phyloP scores from a whole-genome alignment of 2,329 filamentous ascomycete genomes.

The Stylonectria norvegica region DNA sequence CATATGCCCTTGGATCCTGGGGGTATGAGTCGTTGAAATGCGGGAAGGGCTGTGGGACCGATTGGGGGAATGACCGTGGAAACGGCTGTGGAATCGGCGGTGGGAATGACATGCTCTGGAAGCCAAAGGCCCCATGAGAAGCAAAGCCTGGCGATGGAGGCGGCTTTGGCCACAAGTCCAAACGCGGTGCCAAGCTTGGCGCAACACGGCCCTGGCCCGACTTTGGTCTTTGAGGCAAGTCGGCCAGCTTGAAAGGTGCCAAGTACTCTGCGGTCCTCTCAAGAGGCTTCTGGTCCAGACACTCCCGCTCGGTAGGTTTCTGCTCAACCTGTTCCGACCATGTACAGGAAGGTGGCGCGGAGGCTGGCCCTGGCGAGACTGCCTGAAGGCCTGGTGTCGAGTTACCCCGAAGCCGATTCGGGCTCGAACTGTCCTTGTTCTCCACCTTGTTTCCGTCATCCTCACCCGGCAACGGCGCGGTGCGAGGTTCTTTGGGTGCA shows the following conservation, averaged over 20 bases:
- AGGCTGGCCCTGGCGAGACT: slow-evolving; percentile 62
- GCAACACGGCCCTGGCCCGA: slow-evolving; percentile 27
- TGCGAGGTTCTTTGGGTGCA: slow-evolving; percentile 54
- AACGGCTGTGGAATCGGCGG: slow-evolving; percentile 19
- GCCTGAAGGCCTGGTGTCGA: slow-evolving; percentile 50
- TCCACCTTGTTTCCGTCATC: slow-evolving; percentile 42
- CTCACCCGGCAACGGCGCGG: slow-evolving; percentile 57
- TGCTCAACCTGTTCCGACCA: slow-evolving; percentile 52
- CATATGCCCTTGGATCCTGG: too few relatives aligned
- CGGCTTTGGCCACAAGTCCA: slow-evolving; percentile 34
- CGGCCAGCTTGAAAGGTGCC: slow-evolving; percentile 17
- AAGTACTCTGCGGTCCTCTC: slow-evolving; percentile 1
- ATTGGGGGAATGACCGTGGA: not conserved
- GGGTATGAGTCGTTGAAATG: too few relatives aligned
- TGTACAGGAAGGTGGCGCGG: slow-evolving; percentile 60
- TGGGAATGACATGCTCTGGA: slow-evolving; percentile 36
- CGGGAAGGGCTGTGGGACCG: slow-evolving; percentile 1
- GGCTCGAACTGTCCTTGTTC: slow-evolving; percentile 38
- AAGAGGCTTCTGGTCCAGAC: too few relatives aligned
- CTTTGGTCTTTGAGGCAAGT: slow-evolving; percentile 35
- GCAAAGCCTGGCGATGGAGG: slow-evolving; percentile 46
- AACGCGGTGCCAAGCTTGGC: slow-evolving; percentile 3
- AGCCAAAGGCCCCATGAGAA: slow-evolving; percentile 39
- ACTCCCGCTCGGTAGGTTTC: slow-evolving; percentile 25
- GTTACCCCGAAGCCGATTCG: slow-evolving; percentile 48